Evolutionary conservation across 2,329 filamentous ascomycete species (phyloP).

Genomic region (Diaporthe eres): DNA sequence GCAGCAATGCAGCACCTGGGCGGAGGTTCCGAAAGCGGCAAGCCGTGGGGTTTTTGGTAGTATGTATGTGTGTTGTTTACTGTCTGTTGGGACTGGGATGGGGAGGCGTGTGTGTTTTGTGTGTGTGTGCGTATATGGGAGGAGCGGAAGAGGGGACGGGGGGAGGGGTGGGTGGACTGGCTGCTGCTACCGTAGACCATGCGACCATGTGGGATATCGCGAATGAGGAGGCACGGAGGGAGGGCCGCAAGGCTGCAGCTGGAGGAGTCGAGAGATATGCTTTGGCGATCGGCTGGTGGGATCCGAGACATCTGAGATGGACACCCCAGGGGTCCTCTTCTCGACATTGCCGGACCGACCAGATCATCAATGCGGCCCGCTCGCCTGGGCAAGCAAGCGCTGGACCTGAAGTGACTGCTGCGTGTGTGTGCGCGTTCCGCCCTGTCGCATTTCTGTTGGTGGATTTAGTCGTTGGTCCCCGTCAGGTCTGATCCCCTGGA

Average conservation of each 20-base stretch:
- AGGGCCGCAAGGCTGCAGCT: slow-evolving; percentile 31
- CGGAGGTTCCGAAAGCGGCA: slow-evolving; percentile 17
- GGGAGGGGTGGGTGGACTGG: background rate
- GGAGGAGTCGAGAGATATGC: slow-evolving; percentile 4
- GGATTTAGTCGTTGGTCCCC: background rate
- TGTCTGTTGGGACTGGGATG: background rate
- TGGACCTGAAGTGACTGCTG: background rate
- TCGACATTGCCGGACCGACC: slow-evolving; percentile 7
- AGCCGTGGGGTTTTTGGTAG: slow-evolving; percentile 13
- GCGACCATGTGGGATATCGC: slow-evolving; percentile 23
- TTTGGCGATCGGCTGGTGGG: slow-evolving; percentile 32
- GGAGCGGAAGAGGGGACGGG: background rate
- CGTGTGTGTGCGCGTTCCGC: background rate
- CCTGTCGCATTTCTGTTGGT: background rate
- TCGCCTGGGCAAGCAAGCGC: background rate
- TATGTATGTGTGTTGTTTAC: background rate
- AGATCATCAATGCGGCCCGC: slow-evolving; percentile 3
- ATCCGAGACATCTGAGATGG: slow-evolving; percentile 14
- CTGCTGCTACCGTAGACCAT: slow-evolving; percentile 19
- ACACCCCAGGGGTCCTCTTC: background rate
- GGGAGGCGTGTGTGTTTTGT: background rate
- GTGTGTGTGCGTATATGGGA: background rate
- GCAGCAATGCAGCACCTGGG: background rate
- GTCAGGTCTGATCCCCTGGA: background rate
- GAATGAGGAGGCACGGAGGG: background rate